Evolutionary conservation across 2,329 filamentous ascomycete genomes (phyloP), one percentile per base, ranked within the genome.

Genomic region (Fusarium torreyae): DNA sequence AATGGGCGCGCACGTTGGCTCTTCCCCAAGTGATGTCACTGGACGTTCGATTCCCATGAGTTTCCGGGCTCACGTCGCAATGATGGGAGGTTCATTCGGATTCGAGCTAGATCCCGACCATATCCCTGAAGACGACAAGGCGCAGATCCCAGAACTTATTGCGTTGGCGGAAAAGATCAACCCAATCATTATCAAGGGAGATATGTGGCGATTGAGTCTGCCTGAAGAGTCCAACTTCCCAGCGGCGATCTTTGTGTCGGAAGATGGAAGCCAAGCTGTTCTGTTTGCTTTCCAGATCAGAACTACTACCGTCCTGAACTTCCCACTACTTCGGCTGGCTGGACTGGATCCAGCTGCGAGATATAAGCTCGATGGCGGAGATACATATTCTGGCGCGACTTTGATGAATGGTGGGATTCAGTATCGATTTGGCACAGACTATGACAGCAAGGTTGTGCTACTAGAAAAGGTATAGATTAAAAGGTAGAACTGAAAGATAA

Each of bases 51-150:
- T 85, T 2, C 84, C 88, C 0, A 81, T 91, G 14, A 76, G 77
- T 2, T 91, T 91, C 79, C 87, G 89, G 34, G 88, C 86, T 0
- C 88, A 91, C 57, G 89, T 91, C 0, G 89, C 89, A 7, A 88
- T 90, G 81, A 91, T 91, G 89, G 89, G 89, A 57, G 89, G 89
- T 3, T 89, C 87, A 0, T 91, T 91, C 68, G 89, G 89, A 0
- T 83, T 91, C 13, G 89, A 91, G 74, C 82, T 91, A 9, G 83
- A 90, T 71, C 89, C 89, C 0, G 78, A 78, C 0, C 80, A 85
- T 9, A 82, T 89, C 7, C 77, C 77, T 0, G 80, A 80, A 0
- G 83, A 84, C 14, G 89, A 91, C n/a, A 81, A 79, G 46, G 81
- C 78, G 0, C 80, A 81, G 31, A 81, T 91, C 1, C 88, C 89